phyloP scores from a whole-genome alignment of 2,329 filamentous ascomycete species.

The Dichotomopilus funicola region DNA sequence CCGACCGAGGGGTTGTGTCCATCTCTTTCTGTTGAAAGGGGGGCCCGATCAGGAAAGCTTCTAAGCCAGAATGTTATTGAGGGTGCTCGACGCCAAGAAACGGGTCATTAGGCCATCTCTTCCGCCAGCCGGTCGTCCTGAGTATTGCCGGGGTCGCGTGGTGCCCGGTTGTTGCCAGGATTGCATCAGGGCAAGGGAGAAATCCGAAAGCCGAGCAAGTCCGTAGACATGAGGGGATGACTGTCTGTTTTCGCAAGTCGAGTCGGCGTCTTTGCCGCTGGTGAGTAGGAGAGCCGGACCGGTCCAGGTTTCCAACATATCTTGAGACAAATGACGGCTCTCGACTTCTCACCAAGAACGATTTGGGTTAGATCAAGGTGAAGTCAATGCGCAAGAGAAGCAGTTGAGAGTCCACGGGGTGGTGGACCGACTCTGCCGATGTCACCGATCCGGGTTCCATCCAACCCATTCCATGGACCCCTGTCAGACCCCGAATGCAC shows the following conservation, averaged over 20 bases:
- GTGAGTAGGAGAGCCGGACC: no score
- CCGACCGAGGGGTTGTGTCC: background rate
- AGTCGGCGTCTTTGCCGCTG: no score
- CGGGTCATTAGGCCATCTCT: constrained; percentile 1
- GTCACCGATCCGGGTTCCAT: no score
- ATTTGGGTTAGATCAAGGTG: no score
- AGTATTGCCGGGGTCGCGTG: background rate
- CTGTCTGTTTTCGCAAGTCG: background rate
- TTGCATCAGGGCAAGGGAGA: background rate
- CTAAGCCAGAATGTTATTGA: background rate
- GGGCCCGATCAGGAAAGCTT: background rate
- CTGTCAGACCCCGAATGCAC: background rate
- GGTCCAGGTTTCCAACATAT: no score
- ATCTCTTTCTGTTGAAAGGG: background rate
- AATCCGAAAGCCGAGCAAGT: background rate
- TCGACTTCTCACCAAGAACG: no score
- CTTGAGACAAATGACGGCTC: no score
- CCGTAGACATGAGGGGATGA: background rate
- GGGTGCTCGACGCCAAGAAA: background rate
- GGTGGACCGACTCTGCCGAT: no score
- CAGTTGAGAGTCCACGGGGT: no score
- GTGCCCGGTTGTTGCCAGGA: background rate
- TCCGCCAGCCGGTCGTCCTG: background rate
- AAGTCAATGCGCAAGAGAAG: no score
- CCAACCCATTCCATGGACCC: background rate